Conservation (phyloP, 176 grass and related monocot species). For the Ananas comosus region DNA sequence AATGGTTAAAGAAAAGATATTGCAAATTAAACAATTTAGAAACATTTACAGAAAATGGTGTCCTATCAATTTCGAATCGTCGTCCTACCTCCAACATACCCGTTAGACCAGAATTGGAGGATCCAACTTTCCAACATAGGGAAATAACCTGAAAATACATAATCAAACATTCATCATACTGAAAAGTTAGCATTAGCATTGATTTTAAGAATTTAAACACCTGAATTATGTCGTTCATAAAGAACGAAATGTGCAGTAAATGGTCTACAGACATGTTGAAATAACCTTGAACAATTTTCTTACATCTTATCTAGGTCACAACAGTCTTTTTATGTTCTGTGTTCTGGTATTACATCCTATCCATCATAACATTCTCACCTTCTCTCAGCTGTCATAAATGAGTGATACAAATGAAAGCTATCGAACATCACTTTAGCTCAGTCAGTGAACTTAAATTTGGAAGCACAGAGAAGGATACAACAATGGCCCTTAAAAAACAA, state of each 20-base stretch:
- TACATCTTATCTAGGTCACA: background rate
- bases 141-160: conserved; percentile 27
- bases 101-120: conserved; percentile 25
- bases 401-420: no score
- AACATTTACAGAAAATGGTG: background rate
- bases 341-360: background rate
- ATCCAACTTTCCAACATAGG: conserved; percentile 28
- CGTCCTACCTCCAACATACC: conserved; percentile 28
- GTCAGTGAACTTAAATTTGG: background rate
- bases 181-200: background rate
- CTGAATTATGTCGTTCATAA: background rate
- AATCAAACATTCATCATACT: background rate
- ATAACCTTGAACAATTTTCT: background rate
- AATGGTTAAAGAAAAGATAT: conserved; percentile 3
- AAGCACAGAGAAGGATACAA: background rate
- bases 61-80: background rate
- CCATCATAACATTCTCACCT: background rate
- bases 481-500: no score
- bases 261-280: background rate
- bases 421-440: background rate
- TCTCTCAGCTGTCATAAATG: background rate
- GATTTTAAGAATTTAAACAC: background rate
- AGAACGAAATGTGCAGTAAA: no score
- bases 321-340: background rate
- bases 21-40: conserved; percentile 14